Conservation (phyloP, 257 asterid genomes). For the Gynochthodes officinalis region DNA sequence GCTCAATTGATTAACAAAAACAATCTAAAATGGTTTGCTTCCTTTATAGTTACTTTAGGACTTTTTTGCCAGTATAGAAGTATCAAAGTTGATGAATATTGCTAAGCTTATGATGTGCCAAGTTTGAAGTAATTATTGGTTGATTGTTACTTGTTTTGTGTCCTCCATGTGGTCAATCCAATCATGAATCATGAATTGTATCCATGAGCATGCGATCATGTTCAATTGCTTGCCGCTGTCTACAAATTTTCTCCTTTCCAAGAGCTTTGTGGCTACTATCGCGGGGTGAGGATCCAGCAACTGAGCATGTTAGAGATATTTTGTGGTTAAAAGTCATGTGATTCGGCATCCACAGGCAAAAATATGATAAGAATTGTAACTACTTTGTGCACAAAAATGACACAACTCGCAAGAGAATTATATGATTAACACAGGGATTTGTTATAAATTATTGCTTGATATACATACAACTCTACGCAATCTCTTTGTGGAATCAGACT, state of each 20-base stretch:
- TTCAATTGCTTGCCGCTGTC: slow-evolving; percentile 31
- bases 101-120: background rate
- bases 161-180: slow-evolving; percentile 42
- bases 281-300: slow-evolving; percentile 33
- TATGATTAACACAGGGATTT: background rate
- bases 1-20: background rate
- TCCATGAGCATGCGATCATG: slow-evolving; percentile 33
- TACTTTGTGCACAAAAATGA: too few species aligned
- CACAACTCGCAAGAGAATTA: background rate
- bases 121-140: background rate
- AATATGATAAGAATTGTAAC: too few species aligned
- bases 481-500: background rate
- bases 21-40: background rate
- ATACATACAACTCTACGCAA: background rate
- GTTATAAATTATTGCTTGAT: background rate
- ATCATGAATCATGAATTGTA: slow-evolving; percentile 37
- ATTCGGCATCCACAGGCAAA: background rate
- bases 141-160: slow-evolving; percentile 23
- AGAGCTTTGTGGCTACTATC: slow-evolving; percentile 28
- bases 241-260: slow-evolving; percentile 24
- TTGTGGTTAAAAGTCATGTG: background rate
- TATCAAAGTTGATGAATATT: background rate
- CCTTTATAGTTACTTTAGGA: background rate
- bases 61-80: background rate
- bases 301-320: slow-evolving; percentile 10